Base-by-base conservation (phyloP, 371 early-diverging fungal genomes). In the Syncephalis plumigaleata region DNA sequence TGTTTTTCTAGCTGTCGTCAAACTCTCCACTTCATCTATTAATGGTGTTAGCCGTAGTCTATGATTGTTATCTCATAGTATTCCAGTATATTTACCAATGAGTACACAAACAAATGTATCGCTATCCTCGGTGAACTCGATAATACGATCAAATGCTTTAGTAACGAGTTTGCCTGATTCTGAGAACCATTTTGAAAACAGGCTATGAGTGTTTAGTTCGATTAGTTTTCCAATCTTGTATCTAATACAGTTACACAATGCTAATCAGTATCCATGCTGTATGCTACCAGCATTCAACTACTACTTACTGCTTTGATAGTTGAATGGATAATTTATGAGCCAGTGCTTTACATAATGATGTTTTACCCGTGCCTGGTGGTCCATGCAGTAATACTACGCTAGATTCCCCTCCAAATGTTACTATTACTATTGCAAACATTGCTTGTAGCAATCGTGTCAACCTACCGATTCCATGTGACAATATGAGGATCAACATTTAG, bases 361-460 rank as follows among this genome's bases (percentile, higher is more conserved):
- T 77, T 55, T 82, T 82, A 3, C 83, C 83, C 37, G 75, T 76
- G n/a, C 79, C 73, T 0, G 78, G 77, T 3, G 74, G 73, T 2
- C 83, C 83, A 55, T 82, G 73, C 26, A 80, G 59, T 38, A 79
- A 52, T 8, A 71, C 62, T 20, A 77, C 68, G 17, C 73, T 59
- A 39, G 9, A n/a, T n/a, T n/a, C n/a, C n/a, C n/a, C n/a, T n/a
- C n/a, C n/a, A 13, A 23, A 22, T 38, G 16, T 27, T 36, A 42
- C 27, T 7, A 36, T 1, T n/a, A 40, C 15, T 7, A 9, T 18
- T 24, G 36, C 36, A 23, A 23, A 45, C 9, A 27, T 20, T 31
- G 17, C 9, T 7, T 15, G 13, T 36, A 4, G 15, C 2, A 4
- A 47, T 36, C 9, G 25, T n/a, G 3, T 3, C 22, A 5, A 17